Percentiles rank a stretch among this genome's conserved stretches.
Evolutionary conservation across 805 yeast species (phyloP).

Genomic region (Myxozyma vanderwaltii): DNA sequence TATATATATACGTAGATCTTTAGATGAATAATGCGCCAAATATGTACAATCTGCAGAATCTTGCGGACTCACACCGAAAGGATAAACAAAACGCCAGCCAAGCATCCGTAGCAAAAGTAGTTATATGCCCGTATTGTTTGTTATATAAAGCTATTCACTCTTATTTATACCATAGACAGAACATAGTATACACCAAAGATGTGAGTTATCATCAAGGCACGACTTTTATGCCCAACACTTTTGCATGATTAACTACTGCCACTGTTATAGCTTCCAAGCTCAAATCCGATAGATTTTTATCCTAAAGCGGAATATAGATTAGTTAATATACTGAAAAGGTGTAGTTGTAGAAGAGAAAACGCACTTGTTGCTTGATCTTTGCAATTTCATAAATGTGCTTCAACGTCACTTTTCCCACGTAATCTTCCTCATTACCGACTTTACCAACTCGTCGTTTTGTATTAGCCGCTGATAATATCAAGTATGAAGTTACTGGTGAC

Average conservation of each 20-base stretch:
- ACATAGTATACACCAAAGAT: too few relatives aligned
- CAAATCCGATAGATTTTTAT: conserved; percentile 70
- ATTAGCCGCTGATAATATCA: conserved; percentile 51
- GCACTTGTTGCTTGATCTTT: conserved; percentile 70
- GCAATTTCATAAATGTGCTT: conserved; percentile 96
- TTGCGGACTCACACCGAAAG: too few relatives aligned
- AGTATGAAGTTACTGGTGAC: conserved; percentile 88
- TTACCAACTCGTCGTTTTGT: neutral
- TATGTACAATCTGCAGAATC: too few relatives aligned
- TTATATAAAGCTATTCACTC: too few relatives aligned
- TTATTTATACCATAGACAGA: too few relatives aligned
- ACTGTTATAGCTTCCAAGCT: conserved; percentile 73
- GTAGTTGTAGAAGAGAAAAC: conserved; percentile 34
- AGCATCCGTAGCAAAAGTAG: too few relatives aligned
- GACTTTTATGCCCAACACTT: neutral
- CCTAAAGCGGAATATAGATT: conserved; percentile 42
- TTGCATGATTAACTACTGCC: neutral
- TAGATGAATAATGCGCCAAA: too few relatives aligned
- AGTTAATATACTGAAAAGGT: neutral
- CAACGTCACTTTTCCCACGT: conserved; percentile 69
- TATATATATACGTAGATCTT: too few relatives aligned
- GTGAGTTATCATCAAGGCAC: neutral
- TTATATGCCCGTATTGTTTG: too few relatives aligned
- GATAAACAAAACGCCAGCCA: too few relatives aligned
- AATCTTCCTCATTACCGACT: conserved; percentile 45